These are phyloP conservation scores for Aquilaria agallochum DNA, from an alignment of 441 rosid genomes.

Conservation along the genomic window DNA sequence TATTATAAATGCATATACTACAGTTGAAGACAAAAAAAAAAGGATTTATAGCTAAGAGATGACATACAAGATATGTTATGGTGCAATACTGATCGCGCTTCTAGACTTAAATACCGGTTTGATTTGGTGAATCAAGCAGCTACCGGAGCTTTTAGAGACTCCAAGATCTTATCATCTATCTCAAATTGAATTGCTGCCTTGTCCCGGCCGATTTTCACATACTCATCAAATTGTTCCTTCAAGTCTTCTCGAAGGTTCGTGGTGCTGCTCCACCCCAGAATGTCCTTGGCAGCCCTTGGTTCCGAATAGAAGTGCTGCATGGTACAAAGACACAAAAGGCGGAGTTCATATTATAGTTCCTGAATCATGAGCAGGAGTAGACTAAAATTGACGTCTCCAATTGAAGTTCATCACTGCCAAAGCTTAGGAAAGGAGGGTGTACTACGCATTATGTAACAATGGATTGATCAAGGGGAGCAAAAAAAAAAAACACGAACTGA, in stretches of 20 bases:
- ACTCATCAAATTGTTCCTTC: constrained; percentile 77
- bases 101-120: neutral
- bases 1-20: no score
- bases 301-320: constrained; percentile 90
- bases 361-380: neutral
- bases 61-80: no score
- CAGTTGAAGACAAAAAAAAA: neutral
- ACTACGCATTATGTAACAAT: no score
- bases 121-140: constrained; percentile 29
- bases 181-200: constrained; percentile 73
- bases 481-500: no score
- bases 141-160: constrained; percentile 66
- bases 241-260: constrained; percentile 85
- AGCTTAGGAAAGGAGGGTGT: no score
- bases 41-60: neutral
- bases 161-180: constrained; percentile 76
- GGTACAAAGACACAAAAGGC: neutral
- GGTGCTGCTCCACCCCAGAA: constrained; percentile 61
- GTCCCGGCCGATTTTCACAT: constrained; percentile 78
- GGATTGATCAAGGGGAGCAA: no score
- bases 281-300: constrained; percentile 89
- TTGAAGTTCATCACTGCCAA: neutral
- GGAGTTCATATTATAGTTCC: neutral
- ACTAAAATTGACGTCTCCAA: neutral
- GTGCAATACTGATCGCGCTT: no score